Percentiles rank a stretch among this genome's conserved stretches.
Evolutionary conservation across 2,329 filamentous ascomycete species (phyloP).

Genomic region (Chrysoporthe deuterocubensis): DNA sequence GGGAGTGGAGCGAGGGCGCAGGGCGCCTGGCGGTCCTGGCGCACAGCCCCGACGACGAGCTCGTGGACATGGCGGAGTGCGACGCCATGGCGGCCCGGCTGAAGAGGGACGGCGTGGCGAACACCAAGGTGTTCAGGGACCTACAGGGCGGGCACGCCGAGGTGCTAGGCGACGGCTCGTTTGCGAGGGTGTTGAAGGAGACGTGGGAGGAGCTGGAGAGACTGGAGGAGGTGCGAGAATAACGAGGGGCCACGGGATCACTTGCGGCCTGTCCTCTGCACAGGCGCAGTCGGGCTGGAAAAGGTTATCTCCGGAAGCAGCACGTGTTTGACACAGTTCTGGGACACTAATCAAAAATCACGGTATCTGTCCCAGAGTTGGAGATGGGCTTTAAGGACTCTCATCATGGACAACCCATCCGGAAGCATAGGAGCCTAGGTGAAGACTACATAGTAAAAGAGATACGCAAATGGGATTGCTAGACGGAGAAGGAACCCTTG

Average conservation of each 20-base stretch:
- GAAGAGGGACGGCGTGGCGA: constrained; percentile 40
- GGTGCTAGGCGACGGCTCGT: constrained; percentile 63
- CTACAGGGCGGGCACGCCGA: constrained; percentile 65
- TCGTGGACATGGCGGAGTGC: constrained; percentile 62
- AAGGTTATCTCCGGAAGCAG: too few relatives aligned
- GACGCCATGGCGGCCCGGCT: constrained; percentile 58
- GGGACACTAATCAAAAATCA: background rate
- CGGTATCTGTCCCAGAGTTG: background rate
- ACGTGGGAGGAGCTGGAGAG: constrained; percentile 32
- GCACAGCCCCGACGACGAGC: constrained; percentile 51
- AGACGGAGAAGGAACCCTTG: background rate
- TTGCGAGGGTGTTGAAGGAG: constrained; percentile 53
- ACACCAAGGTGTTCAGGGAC: constrained; percentile 47
- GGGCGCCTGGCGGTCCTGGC: constrained; percentile 45
- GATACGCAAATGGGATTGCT: background rate
- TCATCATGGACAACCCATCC: background rate
- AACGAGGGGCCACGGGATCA: background rate
- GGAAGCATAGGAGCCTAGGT: constrained; percentile 11
- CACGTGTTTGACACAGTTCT: background rate
- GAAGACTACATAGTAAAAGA: background rate
- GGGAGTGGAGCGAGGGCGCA: constrained; percentile 40
- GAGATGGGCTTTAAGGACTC: background rate
- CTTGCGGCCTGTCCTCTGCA: background rate
- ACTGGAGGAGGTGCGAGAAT: constrained; percentile 1
- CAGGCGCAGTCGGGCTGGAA: too few relatives aligned